Evolutionary conservation across 306 rosid species (phyloP).

Genomic region (Medicago ruthenica): DNA sequence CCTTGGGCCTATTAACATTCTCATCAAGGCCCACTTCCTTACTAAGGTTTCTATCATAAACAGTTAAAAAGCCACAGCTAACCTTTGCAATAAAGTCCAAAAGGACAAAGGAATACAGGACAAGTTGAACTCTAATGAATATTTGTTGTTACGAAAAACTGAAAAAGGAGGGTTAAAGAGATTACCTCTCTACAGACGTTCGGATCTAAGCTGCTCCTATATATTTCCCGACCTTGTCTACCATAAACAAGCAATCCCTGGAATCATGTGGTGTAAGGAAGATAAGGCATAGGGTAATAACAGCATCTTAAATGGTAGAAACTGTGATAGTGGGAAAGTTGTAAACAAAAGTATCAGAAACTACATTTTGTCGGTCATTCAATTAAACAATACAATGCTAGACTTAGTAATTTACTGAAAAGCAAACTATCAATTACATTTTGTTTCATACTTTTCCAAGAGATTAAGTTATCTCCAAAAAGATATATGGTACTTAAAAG

Average conservation of each 20-base stretch:
- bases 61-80: slow-evolving; percentile 28
- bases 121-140: slow-evolving; percentile 15
- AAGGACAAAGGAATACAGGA: slow-evolving; percentile 12
- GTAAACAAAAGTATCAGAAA: slow-evolving; percentile 16
- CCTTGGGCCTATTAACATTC: too few relatives aligned
- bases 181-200: slow-evolving; percentile 81
- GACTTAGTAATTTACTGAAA: background rate
- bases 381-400: slow-evolving; percentile 15
- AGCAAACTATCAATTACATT: slow-evolving; percentile 5
- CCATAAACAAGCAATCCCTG: slow-evolving; percentile 98
- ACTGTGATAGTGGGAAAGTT: slow-evolving; percentile 26
- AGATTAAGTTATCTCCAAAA: background rate
- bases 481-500: background rate
- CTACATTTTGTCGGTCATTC: slow-evolving; percentile 19
- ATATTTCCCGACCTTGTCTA: slow-evolving; percentile 85
- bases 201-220: slow-evolving; percentile 77
- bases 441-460: background rate
- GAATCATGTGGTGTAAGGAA: slow-evolving; percentile 47
- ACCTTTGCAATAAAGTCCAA: slow-evolving; percentile 25
- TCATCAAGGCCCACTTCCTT: too few relatives aligned
- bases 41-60: background rate
- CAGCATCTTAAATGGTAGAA: slow-evolving; percentile 13
- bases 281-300: slow-evolving; percentile 21
- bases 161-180: slow-evolving; percentile 22
- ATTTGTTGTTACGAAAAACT: slow-evolving; percentile 3